Percentiles rank a stretch among this genome's conserved stretches.
Conservation (phyloP, 2,329 filamentous ascomycete species). For the Magnaporthiopsis rhizophila region DNA sequence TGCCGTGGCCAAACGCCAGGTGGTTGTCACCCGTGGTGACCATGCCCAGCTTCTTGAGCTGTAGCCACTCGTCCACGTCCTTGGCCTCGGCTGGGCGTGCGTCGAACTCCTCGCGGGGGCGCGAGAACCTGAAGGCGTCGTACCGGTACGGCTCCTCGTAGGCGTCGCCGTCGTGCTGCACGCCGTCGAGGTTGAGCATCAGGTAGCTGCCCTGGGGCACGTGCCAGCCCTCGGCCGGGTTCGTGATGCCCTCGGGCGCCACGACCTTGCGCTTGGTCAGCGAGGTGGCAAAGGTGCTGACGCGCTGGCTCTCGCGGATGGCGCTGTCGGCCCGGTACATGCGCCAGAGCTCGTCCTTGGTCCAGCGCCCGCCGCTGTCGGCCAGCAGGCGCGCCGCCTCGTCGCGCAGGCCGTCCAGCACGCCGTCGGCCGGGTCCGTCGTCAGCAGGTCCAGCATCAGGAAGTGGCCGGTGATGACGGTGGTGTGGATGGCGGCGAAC, state of each 20-base stretch:
- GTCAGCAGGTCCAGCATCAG: slow-evolving; percentile 38
- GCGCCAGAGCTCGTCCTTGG: slow-evolving; percentile 32
- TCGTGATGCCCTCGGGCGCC: slow-evolving; percentile 26
- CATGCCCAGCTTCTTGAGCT: slow-evolving; percentile 36
- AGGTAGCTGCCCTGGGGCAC: slow-evolving; percentile 35
- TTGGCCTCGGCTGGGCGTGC: slow-evolving; percentile 19
- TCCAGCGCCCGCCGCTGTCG: slow-evolving; percentile 34
- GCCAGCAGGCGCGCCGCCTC: slow-evolving; percentile 29
- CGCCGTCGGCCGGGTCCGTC: slow-evolving; percentile 25
- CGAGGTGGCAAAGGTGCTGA: slow-evolving; percentile 37
- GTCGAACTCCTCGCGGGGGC: slow-evolving; percentile 30
- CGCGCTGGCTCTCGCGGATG: slow-evolving; percentile 44
- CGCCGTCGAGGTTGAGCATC: slow-evolving; percentile 33
- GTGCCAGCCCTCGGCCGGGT: slow-evolving; percentile 33
- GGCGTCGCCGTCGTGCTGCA: slow-evolving; percentile 37
- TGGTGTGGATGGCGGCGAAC: slow-evolving; percentile 53
- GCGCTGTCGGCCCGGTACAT: slow-evolving; percentile 42
- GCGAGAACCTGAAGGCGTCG: slow-evolving; percentile 41
- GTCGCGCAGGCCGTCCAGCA: slow-evolving; percentile 31
- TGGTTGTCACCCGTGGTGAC: slow-evolving; percentile 44
- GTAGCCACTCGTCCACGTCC: slow-evolving; percentile 22
- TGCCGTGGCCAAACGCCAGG: slow-evolving; percentile 48
- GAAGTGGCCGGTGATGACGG: slow-evolving; percentile 40
- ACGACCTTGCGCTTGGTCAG: slow-evolving; percentile 39
- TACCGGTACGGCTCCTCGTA: slow-evolving; percentile 34